Evolutionary conservation across 2,329 filamentous ascomycete genomes (phyloP), one percentile per base, ranked within the genome.

Genomic region (Diaporthe aspalathi): DNA sequence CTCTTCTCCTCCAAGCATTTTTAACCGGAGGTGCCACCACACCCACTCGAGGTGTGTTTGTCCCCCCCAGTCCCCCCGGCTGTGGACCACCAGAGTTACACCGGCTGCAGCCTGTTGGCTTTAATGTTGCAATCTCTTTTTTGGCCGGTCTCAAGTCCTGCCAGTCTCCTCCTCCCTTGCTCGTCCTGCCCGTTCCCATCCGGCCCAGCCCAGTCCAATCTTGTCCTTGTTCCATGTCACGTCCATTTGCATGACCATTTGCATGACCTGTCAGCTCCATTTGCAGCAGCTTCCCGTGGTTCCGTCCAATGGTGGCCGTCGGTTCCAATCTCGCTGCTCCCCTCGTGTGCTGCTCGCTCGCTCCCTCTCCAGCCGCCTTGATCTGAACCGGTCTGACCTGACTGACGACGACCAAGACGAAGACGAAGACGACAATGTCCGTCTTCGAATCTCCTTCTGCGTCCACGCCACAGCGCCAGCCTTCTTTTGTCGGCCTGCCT

Each of bases 401-500:
- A 35, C 32, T 35, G 60, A 63, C 27, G 20, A 32, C 60, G 20
- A 50, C 9, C 32, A 9, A 35, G 32, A 22, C n/a, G 11, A 6
- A 14, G 7, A 14, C 14, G 27, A 40, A 56, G 68, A 68, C 49
- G 50, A 71, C 69, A 38, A 73, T 73, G 72, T 69, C 68, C 43
- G 35, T 68, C 53, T 35, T 68, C 66, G 53, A 52, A 22, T 54
- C 27, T 53, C 22, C 54, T 47, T n/a, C 67, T 49, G 67, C 72
- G 67, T 38, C 76, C 20, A 76, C 77, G 57, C 75, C 83, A 45
- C 79, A 83, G 49, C 82, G 85, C 40, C 80, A 83, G 14, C 81
- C 85, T 1, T 89, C 87, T 1, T 91, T 91, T 73, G 80, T 86
- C 27, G 87, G 87, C 1, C 78, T 91, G 47, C 89, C 89, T 3